Base-by-base conservation (phyloP, 306 rosid genomes). In the Prunus mume region DNA sequence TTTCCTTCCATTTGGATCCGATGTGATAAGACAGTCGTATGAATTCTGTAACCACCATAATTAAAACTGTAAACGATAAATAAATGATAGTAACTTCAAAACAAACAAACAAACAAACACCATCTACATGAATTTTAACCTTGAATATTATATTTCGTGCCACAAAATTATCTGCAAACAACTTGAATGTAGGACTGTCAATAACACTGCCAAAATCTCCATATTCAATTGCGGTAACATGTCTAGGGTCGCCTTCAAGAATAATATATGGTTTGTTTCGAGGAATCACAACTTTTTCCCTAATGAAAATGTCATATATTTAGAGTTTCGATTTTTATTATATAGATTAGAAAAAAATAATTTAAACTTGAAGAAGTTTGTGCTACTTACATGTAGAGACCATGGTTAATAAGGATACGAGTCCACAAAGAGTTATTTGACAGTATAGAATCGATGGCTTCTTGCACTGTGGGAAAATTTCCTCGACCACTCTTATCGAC, bases 261-360 rank as follows among this genome's bases (percentile, higher is more conserved):
- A 72, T 1, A 45, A 81, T 64, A 55, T 80, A 83, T 14, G 79
- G 73, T 45, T 72, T 86, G 0, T 75, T 43, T 5, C 0, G 0
- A 3, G 86, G 76, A 43, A 86, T 74, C 2, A n/a, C 15, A 8
- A 86, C 78, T 38, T 81, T 68, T 76, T 86, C 89, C 6, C 89
- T 83, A 54, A n/a, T 14, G 2, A 57, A 43, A 57, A 4, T 3
- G 10, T 24, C 54, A 22, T 8, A 50, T 17, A 30, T 20, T 72
- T 38, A 72, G 15, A 10, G 1, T 9, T 38, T 1, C 38, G 9
- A 4, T 38, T 54, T 34, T 17, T 14, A 15, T 34, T 10, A 18
- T 9, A 13, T 22, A 56, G 50, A 28, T 56, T 19, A 32, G 56
- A 9, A n/a, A 18, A 34, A 32, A 45, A 52, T 19, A 27, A 24